Evolutionary conservation across 2,329 filamentous ascomycete genomes (phyloP), one percentile per base, ranked within the genome.

Genomic region (Pestalotiopsis sp.): DNA sequence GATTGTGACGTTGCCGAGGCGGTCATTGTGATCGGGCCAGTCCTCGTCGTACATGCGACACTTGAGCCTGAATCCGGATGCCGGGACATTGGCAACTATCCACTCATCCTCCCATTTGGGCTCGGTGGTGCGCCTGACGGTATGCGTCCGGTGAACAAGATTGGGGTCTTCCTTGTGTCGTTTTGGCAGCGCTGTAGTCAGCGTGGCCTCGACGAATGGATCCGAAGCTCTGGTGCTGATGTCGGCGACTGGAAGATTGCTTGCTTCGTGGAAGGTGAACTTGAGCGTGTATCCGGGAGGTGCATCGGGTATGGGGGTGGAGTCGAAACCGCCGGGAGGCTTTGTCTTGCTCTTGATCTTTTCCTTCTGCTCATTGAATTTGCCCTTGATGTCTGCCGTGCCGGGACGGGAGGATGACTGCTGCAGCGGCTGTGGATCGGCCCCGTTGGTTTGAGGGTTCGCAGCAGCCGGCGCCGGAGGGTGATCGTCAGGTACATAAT

Each of bases 31-130:
- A 78, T 98, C 93, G 1, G 91, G 89, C 41, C 91, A 90, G 80
- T 98, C 95, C 79, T 98, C 95, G 76, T 98, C 95, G 80, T 95
- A 97, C 20, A 98, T 81, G 66, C 93, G 88, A 70, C 93, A 94
- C 78, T 97, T 97, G 73, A 98, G 86, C 68, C 86, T 87, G 81
- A 97, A 97, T 4, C 95, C 95, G 0, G 87, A 89, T 0, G 90
- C 84, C 0, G 95, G 95, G 2, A 98, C 87, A 73, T 97, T 97
- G 70, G 93, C 93, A 27, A 98, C 91, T 25, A 94, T 86, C 95
- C 95, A 98, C 70, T 93, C 88, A 49, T 91, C 89, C 62, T 97
- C 87, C 95, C 95, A 98, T 62, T 83, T 85, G 0, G 95, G 95
- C 74, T 95, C 88, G 1, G 89, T 91, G 56, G 87, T 91, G 72